These are phyloP conservation scores for Phlebiopsis gigantea DNA, from an alignment of 768 basidiomycete species.

Conservation along the genomic window DNA sequence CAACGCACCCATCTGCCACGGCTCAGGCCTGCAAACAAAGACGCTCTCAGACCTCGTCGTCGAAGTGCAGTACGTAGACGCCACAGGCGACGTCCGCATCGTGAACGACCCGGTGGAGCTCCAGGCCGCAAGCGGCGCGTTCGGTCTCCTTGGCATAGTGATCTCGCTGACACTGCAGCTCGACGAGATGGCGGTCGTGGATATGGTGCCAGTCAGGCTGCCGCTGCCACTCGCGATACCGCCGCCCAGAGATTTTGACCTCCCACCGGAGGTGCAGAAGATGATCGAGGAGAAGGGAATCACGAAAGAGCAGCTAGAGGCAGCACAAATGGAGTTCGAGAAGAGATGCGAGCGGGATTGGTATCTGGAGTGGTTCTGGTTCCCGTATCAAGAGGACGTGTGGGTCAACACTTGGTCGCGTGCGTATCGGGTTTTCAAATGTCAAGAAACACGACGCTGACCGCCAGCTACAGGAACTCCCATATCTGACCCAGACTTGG, in stretches of 20 bases:
- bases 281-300: conserved; percentile 16
- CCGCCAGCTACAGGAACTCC: neutral
- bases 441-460: no score
- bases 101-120: conserved; percentile 20
- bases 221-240: conserved; percentile 22
- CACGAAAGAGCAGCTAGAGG: conserved; percentile 13
- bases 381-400: conserved; percentile 22
- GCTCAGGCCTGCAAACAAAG: conserved; percentile 19
- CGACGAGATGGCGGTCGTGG: conserved; percentile 23
- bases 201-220: conserved; percentile 20
- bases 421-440: neutral
- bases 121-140: conserved; percentile 23
- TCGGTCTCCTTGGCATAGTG: conserved; percentile 25
- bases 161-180: conserved; percentile 22
- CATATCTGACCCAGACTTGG: conserved; percentile 1
- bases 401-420: conserved; percentile 26
- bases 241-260: conserved; percentile 19
- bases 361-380: conserved; percentile 28
- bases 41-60: conserved; percentile 25
- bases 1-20: conserved; percentile 25
- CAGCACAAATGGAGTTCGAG: conserved; percentile 19
- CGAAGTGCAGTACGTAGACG: conserved; percentile 24
- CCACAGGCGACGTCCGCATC: conserved; percentile 17
- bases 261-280: conserved; percentile 16
- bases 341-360: conserved; percentile 21